Evolutionary conservation across 805 yeast species (phyloP).

Genomic region (Candida tammaniensis): DNA sequence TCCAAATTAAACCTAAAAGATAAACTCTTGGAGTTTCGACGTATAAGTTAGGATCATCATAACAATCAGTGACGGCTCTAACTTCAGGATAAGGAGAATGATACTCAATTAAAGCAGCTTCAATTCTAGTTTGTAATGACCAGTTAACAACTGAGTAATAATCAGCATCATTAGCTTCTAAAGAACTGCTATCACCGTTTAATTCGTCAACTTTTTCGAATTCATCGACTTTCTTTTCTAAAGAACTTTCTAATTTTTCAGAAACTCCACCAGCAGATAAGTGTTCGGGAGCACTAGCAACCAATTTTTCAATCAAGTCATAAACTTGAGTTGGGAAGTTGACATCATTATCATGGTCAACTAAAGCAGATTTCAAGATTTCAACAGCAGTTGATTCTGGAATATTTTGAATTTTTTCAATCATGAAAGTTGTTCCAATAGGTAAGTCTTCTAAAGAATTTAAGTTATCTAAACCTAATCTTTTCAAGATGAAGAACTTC

Average conservation of each 20-base stretch:
- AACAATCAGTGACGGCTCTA: constrained; percentile 60
- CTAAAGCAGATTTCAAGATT: constrained; percentile 27
- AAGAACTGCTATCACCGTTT: constrained; percentile 6
- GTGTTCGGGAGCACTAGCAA: constrained; percentile 7
- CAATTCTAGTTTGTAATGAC: constrained; percentile 34
- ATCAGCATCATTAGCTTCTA: constrained; percentile 29
- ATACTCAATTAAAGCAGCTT: constrained; percentile 41
- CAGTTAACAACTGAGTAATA: constrained; percentile 21
- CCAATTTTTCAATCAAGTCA: constrained; percentile 21
- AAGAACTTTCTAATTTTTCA: constrained; percentile 1
- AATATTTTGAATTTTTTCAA: constrained; percentile 26
- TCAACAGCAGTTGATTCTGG: constrained; percentile 20
- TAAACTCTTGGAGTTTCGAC: constrained; percentile 57
- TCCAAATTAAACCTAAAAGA: constrained; percentile 50
- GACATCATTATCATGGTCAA: constrained; percentile 29
- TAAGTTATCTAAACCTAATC: constrained; percentile 25
- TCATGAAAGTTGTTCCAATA: constrained; percentile 24
- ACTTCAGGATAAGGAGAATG: constrained; percentile 67
- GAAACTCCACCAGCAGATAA: neutral
- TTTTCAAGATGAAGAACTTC: constrained; percentile 25
- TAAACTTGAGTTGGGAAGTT: constrained; percentile 30
- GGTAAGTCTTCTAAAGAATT: constrained; percentile 31
- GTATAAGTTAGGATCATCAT: constrained; percentile 49
- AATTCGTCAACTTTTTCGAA: constrained; percentile 5
- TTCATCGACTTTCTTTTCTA: constrained; percentile 6